Evolutionary conservation across 2,329 filamentous ascomycete species (phyloP).

Genomic region (Fusarium globosum): DNA sequence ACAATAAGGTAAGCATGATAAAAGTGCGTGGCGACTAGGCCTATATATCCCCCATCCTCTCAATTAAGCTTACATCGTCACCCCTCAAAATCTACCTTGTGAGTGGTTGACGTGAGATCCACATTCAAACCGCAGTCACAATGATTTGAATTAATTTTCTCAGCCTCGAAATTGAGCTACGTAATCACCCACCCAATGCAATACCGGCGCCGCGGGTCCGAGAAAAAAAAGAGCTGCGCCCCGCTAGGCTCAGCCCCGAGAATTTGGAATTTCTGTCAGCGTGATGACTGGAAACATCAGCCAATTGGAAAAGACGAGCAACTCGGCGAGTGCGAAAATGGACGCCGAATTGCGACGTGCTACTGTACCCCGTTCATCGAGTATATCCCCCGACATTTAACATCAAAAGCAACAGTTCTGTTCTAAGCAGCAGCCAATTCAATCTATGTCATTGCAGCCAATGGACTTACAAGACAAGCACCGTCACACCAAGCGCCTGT

Average conservation of each 20-base stretch:
- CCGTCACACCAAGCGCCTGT: not conserved
- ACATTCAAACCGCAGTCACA: conserved; percentile 11
- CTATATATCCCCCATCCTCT: not conserved
- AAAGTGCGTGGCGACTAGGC: not conserved
- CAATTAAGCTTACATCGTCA: conserved; percentile 5
- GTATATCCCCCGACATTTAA: not conserved
- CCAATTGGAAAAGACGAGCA: not conserved
- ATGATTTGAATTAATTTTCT: conserved; percentile 19
- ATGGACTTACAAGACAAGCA: not conserved
- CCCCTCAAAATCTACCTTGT: not conserved
- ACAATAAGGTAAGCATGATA: not conserved
- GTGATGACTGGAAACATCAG: not conserved
- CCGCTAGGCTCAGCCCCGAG: conserved; percentile 9
- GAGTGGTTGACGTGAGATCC: not conserved
- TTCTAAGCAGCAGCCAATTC: not conserved
- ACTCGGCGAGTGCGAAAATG: not conserved
- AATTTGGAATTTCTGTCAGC: conserved; percentile 19
- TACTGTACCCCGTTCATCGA: not conserved
- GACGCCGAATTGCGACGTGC: not conserved
- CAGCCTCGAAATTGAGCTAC: conserved; percentile 2
- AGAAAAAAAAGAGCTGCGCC: conserved; percentile 4
- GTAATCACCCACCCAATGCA: not conserved
- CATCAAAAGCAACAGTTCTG: not conserved
- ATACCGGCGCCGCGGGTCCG: not conserved
- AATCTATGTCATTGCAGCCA: not conserved